Conservation (phyloP, 108 stramenopile species). For the Skeletonema costatum region DNA sequence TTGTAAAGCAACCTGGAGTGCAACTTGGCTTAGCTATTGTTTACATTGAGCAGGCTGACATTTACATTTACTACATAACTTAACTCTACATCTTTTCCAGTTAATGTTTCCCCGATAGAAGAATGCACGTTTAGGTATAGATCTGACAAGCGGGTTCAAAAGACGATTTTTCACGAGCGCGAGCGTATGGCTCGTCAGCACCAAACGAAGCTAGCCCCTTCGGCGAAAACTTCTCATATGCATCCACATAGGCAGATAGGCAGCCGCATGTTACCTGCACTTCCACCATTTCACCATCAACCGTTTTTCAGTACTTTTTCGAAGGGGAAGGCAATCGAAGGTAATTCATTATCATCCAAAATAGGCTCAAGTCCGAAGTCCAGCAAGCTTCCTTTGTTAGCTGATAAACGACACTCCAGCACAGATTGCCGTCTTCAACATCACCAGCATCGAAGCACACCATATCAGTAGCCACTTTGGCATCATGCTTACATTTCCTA, state of each 20-base stretch:
- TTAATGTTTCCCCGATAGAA: too few relatives aligned
- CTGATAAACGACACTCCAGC: not conserved
- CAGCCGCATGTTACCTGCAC: not conserved
- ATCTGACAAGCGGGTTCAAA: not conserved
- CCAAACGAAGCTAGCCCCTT: not conserved
- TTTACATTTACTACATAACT: too few relatives aligned
- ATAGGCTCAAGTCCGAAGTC: too few relatives aligned
- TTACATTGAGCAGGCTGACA: too few relatives aligned
- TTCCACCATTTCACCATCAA: not conserved
- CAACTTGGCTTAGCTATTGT: too few relatives aligned
- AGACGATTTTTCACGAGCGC: not conserved
- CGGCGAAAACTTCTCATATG: not conserved
- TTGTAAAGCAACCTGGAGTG: too few relatives aligned
- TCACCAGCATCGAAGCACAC: not conserved
- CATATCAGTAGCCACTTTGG: not conserved
- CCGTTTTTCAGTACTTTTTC: not conserved
- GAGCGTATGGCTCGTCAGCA: not conserved
- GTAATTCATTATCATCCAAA: not conserved
- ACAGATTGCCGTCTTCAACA: not conserved
- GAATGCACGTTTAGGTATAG: too few relatives aligned
- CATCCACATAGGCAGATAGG: not conserved
- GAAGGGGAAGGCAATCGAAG: not conserved
- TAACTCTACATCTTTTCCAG: too few relatives aligned
- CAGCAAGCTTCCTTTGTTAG: not conserved
- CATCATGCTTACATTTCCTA: not conserved